These are phyloP conservation scores for Suillus decipiens DNA, from an alignment of 768 basidiomycete species.

Conservation along the genomic window DNA sequence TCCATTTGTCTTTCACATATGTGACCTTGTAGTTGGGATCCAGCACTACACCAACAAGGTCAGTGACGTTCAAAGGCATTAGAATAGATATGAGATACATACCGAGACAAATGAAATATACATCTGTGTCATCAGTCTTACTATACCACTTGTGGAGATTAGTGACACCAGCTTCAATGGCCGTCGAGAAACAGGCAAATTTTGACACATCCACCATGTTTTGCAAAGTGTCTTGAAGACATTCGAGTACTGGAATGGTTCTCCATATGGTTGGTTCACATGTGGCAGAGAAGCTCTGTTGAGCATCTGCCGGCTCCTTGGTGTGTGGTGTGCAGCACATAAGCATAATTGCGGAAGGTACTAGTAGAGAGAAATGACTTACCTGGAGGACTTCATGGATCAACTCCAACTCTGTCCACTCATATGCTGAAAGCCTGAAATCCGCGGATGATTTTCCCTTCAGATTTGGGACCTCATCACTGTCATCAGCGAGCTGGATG, in stretches of 20 bases:
- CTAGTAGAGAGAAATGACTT: too few relatives aligned
- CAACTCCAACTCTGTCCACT: conserved; percentile 29
- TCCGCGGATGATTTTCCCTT: conserved; percentile 5
- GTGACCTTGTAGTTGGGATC: not conserved
- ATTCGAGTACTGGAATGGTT: too few relatives aligned
- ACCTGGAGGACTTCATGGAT: conserved; percentile 28
- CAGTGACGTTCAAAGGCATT: not conserved
- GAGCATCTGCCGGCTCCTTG: conserved; percentile 13
- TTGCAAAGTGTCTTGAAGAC: too few relatives aligned
- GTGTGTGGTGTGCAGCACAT: too few relatives aligned
- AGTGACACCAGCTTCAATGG: conserved; percentile 10
- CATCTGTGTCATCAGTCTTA: not conserved
- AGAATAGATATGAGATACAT: not conserved
- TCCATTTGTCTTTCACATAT: not conserved
- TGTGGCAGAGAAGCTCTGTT: too few relatives aligned
- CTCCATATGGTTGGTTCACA: too few relatives aligned
- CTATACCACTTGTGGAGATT: not conserved
- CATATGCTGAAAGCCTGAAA: conserved; percentile 19
- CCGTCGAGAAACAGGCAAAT: too few relatives aligned
- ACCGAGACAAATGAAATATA: conserved; percentile 2
- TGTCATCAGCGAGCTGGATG: conserved; percentile 20
- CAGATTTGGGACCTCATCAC: conserved; percentile 8
- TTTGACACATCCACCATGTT: too few relatives aligned
- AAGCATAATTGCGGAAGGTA: too few relatives aligned
- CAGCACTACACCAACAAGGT: not conserved